Evolutionary conservation across 495 filamentous ascomycete species (phyloP).

Genomic region (Zalerion maritima): DNA sequence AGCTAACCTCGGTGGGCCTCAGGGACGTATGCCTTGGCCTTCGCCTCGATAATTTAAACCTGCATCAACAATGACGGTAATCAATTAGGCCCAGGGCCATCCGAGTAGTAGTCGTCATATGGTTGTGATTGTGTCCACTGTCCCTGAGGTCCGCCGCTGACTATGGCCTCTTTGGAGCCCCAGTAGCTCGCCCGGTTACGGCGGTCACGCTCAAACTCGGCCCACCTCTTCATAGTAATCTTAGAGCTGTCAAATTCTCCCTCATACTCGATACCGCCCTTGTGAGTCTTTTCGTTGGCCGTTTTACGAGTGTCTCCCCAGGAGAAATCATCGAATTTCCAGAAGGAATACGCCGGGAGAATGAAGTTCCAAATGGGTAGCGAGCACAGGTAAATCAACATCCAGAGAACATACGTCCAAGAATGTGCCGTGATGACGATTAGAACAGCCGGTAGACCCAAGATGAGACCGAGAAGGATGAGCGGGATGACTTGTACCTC

Average conservation of each 20-base stretch:
- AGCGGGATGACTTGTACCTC: conserved; percentile 90
- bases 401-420: conserved; percentile 88
- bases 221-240: conserved; percentile 98
- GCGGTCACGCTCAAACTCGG: conserved; percentile 68
- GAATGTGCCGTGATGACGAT: conserved; percentile 95
- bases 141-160: conserved; percentile 21
- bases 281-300: conserved; percentile 71
- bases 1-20: too few relatives aligned
- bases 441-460: conserved; percentile 83
- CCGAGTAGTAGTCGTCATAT: too few relatives aligned
- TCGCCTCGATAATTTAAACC: too few relatives aligned
- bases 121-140: too few relatives aligned
- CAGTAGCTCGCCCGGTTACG: conserved; percentile 28
- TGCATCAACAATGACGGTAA: too few relatives aligned
- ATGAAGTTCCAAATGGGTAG: conserved; percentile 98
- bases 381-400: conserved; percentile 87
- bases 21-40: too few relatives aligned
- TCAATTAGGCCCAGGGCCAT: too few relatives aligned
- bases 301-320: conserved; percentile 99
- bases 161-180: conserved; percentile 32
- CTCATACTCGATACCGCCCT: conserved; percentile 67
- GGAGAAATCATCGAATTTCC: conserved; percentile 99
- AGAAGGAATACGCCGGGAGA: conserved; percentile 87
- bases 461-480: conserved; percentile 77
- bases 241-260: conserved; percentile 95